phyloP scores from a whole-genome alignment of 2,329 filamentous ascomycete genomes.

The Sclerotinia trifoliorum region DNA sequence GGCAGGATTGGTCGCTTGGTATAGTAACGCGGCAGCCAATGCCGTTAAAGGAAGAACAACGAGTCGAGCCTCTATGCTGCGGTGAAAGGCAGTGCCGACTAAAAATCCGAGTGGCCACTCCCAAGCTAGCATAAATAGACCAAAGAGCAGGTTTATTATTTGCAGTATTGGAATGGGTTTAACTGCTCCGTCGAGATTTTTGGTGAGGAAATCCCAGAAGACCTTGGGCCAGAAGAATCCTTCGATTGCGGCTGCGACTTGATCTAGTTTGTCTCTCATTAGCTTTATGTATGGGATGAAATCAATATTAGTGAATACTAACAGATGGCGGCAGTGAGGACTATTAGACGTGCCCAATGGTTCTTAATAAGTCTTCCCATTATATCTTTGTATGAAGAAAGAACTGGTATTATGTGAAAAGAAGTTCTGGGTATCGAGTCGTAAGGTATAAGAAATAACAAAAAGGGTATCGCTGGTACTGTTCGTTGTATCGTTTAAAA shows the following conservation, averaged over 20 bases:
- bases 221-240: conserved; percentile 98
- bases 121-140: conserved; percentile 74
- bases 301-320: conserved; percentile 34
- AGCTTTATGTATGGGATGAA: conserved; percentile 18
- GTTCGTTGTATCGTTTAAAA: conserved; percentile 24
- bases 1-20: conserved; percentile 89
- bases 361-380: conserved; percentile 99
- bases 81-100: conserved; percentile 75
- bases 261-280: conserved; percentile 57
- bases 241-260: conserved; percentile 78
- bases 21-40: conserved; percentile 73
- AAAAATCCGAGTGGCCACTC: conserved; percentile 85
- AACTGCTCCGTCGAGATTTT: conserved; percentile 81
- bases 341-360: conserved; percentile 94
- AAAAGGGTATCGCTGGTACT: conserved; percentile 35
- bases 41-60: conserved; percentile 77
- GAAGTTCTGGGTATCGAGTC: conserved; percentile 25
- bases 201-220: conserved; percentile 95
- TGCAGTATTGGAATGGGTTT: conserved; percentile 87
- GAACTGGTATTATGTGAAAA: neutral
- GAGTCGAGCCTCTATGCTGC: conserved; percentile 82
- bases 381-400: neutral
- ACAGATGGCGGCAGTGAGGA: conserved; percentile 73
- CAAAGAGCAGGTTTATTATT: conserved; percentile 82
- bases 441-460: conserved; percentile 26